Evolutionary conservation across 2,329 filamentous ascomycete genomes (phyloP), one percentile per base, ranked within the genome.

Genomic region (Tolypocladium nubicola): DNA sequence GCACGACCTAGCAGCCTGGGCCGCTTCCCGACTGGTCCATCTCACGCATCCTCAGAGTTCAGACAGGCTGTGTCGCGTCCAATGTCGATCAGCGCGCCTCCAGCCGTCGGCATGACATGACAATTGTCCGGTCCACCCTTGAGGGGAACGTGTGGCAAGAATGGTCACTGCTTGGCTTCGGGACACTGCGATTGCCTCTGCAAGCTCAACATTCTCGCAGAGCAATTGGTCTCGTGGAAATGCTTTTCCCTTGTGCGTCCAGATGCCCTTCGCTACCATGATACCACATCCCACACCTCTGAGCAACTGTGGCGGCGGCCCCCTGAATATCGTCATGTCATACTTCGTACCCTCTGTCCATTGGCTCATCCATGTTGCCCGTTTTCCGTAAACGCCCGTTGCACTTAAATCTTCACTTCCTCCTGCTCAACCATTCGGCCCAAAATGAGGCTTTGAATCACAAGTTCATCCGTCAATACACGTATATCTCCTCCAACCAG

Each of bases 391-490:
- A 45, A 30, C 30, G 33, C 33, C 21, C 16, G 5, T 41, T 19
- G 11, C 23, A 40, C 21, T 56, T 53, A 63, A 38, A 57, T 57
- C 19, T 52, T 41, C 64, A 70, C 65, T 62, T 83, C 79, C 14
- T 74, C 78, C 54, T 83, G 81, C 60, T 89, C 86, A 55, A 91
- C 82, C 63, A 97, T 73, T 60, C 85, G 83, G 1, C 92, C 93
- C 54, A 96, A 70, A 61, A 99, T 97, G 59, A 97, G 75, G 70
- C 91, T 97, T 76, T 99, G 93, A 57, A 96, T 86, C 26, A 97
- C 84, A 67, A 93, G 84, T 72, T 97, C 93, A 69, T 95, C 87
- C 57, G 86, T 87, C 55, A 96, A 81, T 50, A 94, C 80, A 61
- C 80, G 81, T 41, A 91, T 76, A 59, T 73, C 80, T 64, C 79